A percentile compares a stretch with the other conserved stretches of the same genome.
These are phyloP conservation scores for Themeda triandra DNA, from an alignment of 176 grass and related monocot species.

Conservation along the genomic window DNA sequence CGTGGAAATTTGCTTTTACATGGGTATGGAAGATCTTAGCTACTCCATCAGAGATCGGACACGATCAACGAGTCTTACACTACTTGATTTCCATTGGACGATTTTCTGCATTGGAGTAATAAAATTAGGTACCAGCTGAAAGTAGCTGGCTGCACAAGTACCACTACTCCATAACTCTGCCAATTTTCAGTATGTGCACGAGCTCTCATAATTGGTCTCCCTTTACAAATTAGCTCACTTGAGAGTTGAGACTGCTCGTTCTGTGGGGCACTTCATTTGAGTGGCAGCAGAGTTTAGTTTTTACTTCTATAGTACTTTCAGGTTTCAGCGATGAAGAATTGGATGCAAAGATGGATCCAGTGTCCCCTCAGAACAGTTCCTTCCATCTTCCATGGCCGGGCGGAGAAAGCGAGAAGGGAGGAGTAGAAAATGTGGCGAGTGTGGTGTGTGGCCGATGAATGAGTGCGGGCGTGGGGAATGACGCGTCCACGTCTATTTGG, in stretches of 20 bases:
- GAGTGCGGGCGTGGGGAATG: too few species aligned
- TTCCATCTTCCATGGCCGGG: neutral
- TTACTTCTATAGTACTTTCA: slow-evolving; percentile 2
- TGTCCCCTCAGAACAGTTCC: neutral
- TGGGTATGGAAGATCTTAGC: slow-evolving; percentile 16
- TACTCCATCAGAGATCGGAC: neutral
- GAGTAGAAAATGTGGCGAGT: too few species aligned
- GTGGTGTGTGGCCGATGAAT: too few species aligned
- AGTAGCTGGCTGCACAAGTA: neutral
- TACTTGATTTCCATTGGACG: neutral
- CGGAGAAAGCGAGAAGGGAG: too few species aligned
- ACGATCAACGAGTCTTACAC: neutral
- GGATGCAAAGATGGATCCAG: neutral
- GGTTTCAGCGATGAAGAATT: slow-evolving; percentile 4
- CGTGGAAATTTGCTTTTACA: slow-evolving; percentile 16
- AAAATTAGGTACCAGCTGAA: slow-evolving; percentile 6
- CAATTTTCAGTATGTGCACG: neutral
- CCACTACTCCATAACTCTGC: neutral
- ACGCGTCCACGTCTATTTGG: too few species aligned
- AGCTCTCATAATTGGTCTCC: slow-evolving; percentile 3
- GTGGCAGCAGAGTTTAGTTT: neutral
- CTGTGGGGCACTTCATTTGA: slow-evolving; percentile 2
- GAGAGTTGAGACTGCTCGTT: neutral
- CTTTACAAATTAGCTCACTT: neutral
- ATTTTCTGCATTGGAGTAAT: neutral